Evolutionary conservation across 2,329 filamentous ascomycete species (phyloP).

Genomic region (Trichophyton rubrum): DNA sequence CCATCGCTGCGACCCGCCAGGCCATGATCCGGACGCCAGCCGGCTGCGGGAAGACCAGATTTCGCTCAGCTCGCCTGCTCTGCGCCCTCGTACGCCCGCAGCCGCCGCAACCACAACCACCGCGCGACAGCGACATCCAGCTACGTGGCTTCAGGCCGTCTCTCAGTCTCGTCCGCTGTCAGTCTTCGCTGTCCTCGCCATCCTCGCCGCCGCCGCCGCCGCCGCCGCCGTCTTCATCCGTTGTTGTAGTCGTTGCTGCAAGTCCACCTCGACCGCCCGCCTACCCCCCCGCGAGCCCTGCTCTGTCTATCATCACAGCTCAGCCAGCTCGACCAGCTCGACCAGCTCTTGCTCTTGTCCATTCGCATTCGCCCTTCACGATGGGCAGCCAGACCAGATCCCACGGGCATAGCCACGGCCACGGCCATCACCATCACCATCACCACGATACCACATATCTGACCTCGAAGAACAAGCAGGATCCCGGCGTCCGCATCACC

Average conservation of each 20-base stretch:
- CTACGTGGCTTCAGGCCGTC: conserved; percentile 3
- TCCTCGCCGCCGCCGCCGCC: background rate
- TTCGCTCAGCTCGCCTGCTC: background rate
- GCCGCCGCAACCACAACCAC: background rate
- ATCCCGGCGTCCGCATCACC: conserved; percentile 89
- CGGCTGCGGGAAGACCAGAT: background rate
- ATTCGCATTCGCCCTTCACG: conserved; percentile 15
- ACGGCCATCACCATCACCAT: conserved; percentile 53
- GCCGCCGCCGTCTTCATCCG: background rate
- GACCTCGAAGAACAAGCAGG: conserved; percentile 69
- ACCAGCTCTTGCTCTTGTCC: background rate
- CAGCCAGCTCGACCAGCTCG: conserved; percentile 1
- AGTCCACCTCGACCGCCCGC: background rate
- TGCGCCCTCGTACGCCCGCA: background rate
- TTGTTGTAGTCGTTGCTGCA: background rate
- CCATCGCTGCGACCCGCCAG: too few relatives aligned
- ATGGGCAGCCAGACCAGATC: conserved; percentile 36
- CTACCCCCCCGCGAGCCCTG: background rate
- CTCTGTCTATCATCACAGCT: background rate
- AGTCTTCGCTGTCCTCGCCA: background rate
- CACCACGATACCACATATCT: conserved; percentile 79
- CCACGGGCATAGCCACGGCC: conserved; percentile 36
- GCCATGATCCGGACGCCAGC: conserved; percentile 2
- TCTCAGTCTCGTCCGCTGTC: background rate
- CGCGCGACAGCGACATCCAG: background rate